Conservation (phyloP, 2,329 filamentous ascomycete genomes). For the Niveomyces coronatus region DNA sequence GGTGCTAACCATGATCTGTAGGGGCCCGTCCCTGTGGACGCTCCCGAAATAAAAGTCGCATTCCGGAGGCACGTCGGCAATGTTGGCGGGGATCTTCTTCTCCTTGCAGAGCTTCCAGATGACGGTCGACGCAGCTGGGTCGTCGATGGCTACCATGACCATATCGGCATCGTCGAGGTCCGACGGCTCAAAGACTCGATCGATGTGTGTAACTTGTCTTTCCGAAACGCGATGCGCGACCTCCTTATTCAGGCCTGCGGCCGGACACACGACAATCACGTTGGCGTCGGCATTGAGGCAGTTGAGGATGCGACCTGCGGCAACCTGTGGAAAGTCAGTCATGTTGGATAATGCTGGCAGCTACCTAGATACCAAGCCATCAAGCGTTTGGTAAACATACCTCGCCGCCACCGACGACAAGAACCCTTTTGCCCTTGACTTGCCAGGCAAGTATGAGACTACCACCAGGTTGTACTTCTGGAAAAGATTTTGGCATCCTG, state of each 20-base stretch:
- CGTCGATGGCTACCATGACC: conserved; percentile 89
- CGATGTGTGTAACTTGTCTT: conserved; percentile 66
- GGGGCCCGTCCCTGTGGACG: conserved; percentile 84
- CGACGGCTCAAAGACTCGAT: conserved; percentile 74
- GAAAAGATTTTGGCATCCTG: conserved; percentile 45
- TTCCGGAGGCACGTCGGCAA: conserved; percentile 91
- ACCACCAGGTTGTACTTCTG: conserved; percentile 77
- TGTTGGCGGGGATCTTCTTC: conserved; percentile 76
- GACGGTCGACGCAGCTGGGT: conserved; percentile 76
- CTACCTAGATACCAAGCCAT: no score
- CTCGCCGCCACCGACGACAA: conserved; percentile 94
- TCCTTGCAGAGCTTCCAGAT: conserved; percentile 94
- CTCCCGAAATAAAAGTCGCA: conserved; percentile 99
- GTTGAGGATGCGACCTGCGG: conserved; percentile 86
- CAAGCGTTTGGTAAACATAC: conserved; percentile 38
- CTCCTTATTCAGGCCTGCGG: conserved; percentile 74
- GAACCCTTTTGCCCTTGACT: conserved; percentile 73
- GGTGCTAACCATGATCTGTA: conserved; percentile 98
- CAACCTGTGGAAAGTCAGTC: conserved; percentile 53
- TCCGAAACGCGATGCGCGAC: conserved; percentile 71
- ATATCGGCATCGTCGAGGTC: conserved; percentile 77
- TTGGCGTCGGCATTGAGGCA: conserved; percentile 89
- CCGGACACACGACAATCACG: conserved; percentile 76
- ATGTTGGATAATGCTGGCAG: no score
- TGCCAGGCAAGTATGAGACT: conserved; percentile 96